These are phyloP conservation scores for Entrophospora sp. DNA, from an alignment of 192 early-diverging fungal species.

Conservation along the genomic window DNA sequence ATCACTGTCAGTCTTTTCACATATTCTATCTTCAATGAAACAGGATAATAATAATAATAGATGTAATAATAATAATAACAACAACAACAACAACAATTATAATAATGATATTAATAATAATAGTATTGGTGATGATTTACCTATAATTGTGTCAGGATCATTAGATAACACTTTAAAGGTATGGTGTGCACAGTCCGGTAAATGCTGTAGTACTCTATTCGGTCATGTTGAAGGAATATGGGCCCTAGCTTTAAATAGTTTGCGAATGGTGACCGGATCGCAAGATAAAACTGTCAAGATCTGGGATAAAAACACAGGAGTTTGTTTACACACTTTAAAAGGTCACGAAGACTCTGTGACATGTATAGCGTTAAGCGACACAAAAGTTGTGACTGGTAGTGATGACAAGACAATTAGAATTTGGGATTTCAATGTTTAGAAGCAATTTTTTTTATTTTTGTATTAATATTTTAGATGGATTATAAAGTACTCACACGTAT, in stretches of 20 bases:
- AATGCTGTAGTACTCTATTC: constrained; percentile 67
- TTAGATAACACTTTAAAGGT: constrained; percentile 82
- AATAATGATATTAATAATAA: too few species aligned
- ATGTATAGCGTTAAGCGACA: constrained; percentile 77
- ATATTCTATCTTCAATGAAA: too few species aligned
- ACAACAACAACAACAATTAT: not conserved
- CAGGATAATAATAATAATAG: not conserved
- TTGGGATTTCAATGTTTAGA: constrained; percentile 86
- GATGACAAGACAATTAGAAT: constrained; percentile 75
- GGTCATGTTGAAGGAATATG: constrained; percentile 77
- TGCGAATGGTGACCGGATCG: constrained; percentile 57
- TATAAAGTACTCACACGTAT: too few species aligned
- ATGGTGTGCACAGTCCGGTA: constrained; percentile 79
- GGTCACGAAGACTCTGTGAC: constrained; percentile 67
- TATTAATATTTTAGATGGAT: too few species aligned
- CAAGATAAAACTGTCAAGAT: constrained; percentile 67
- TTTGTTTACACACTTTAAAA: constrained; percentile 60
- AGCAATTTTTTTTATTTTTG: too few species aligned
- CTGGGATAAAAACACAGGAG: constrained; percentile 62
- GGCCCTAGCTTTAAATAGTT: constrained; percentile 70
- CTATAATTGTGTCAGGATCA: constrained; percentile 71
- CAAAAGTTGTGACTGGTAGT: constrained; percentile 74
- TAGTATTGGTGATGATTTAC: not conserved
- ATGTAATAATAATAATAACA: not conserved
- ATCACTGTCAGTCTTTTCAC: too few species aligned